Conservation (phyloP, 2,329 filamentous ascomycete genomes). For the Cytospora piceae region DNA sequence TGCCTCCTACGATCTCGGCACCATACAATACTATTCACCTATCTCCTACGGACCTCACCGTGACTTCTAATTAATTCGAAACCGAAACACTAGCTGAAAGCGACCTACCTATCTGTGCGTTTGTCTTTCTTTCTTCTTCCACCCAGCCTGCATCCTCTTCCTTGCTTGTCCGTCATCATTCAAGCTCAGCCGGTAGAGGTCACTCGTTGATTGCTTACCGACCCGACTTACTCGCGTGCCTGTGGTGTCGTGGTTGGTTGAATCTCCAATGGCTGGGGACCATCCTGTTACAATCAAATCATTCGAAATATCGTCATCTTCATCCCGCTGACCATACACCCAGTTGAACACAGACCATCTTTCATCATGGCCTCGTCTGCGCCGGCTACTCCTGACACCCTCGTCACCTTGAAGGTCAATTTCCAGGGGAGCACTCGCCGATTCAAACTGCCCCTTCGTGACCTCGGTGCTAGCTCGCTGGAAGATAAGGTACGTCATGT, state of each 20-base stretch:
- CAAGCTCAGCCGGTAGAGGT: neutral
- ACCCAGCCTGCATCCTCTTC: neutral
- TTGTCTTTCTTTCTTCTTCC: neutral
- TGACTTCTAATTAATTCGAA: neutral
- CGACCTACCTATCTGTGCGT: neutral
- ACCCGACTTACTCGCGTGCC: slow-evolving; percentile 18
- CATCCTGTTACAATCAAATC: neutral
- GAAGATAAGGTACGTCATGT: slow-evolving; percentile 77
- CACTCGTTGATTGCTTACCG: slow-evolving; percentile 3
- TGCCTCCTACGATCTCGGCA: neutral
- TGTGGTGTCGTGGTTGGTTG: neutral
- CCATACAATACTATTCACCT: neutral
- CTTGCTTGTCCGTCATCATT: neutral
- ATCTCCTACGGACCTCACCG: neutral
- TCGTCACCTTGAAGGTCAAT: slow-evolving; percentile 84
- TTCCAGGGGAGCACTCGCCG: slow-evolving; percentile 76
- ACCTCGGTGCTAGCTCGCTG: slow-evolving; percentile 74
- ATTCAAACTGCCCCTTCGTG: slow-evolving; percentile 87
- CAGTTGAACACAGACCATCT: slow-evolving; percentile 9
- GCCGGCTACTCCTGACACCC: slow-evolving; percentile 61
- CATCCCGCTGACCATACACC: slow-evolving; percentile 3
- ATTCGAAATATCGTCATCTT: neutral
- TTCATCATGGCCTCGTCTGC: slow-evolving; percentile 43
- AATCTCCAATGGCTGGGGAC: too few relatives aligned
- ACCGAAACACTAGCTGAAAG: slow-evolving; percentile 1